Evolutionary conservation across 2,329 filamentous ascomycete genomes (phyloP).

Genomic region (Ophiostoma piceae): DNA sequence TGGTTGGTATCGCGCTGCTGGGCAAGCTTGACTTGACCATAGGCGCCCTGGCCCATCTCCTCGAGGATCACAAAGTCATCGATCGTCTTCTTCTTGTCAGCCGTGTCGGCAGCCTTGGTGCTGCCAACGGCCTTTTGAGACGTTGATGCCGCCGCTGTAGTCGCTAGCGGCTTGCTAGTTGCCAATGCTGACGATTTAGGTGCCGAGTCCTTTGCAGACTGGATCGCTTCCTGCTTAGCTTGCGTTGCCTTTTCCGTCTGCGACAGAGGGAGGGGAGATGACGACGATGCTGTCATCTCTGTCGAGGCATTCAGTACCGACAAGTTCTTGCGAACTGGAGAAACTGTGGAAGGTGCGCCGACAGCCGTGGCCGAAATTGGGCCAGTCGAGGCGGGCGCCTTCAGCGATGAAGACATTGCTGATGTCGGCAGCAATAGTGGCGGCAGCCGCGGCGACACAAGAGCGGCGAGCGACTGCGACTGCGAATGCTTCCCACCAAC

Average conservation of each 20-base stretch:
- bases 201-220: background rate
- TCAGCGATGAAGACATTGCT: background rate
- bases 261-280: background rate
- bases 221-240: background rate
- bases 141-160: background rate
- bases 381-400: background rate
- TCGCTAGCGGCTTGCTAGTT: background rate
- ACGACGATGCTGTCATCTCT: slow-evolving; percentile 12
- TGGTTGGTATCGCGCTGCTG: slow-evolving; percentile 73
- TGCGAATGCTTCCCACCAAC: slow-evolving; percentile 36
- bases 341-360: background rate
- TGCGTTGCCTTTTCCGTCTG: background rate
- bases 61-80: slow-evolving; percentile 87
- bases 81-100: slow-evolving; percentile 67
- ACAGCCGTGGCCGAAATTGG: background rate
- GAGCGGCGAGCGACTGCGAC: slow-evolving; percentile 34
- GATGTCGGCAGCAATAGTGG: slow-evolving; percentile 16
- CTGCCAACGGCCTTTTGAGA: slow-evolving; percentile 20
- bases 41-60: slow-evolving; percentile 97
- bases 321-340: background rate
- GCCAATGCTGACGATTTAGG: background rate
- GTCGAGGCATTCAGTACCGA: background rate
- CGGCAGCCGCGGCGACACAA: background rate
- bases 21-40: slow-evolving; percentile 93
- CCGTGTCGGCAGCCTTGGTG: slow-evolving; percentile 28